Evolutionary conservation across 306 rosid genomes (phyloP).

Genomic region (Myrica gale): DNA sequence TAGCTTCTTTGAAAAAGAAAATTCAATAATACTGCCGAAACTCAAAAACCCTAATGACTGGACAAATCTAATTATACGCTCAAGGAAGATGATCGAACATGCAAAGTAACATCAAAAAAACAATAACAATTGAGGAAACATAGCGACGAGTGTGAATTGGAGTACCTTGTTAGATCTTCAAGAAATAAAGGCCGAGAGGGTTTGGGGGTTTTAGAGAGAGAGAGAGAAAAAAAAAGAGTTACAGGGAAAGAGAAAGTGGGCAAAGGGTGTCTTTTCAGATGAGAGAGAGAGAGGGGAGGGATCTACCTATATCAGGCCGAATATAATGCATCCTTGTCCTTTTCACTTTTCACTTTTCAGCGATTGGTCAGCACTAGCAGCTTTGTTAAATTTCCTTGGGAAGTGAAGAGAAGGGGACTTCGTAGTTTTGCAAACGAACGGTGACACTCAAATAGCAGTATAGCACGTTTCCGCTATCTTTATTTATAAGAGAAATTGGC

Average conservation of each 20-base stretch:
- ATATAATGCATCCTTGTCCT: slow-evolving; percentile 38
- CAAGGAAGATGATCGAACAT: slow-evolving; percentile 13
- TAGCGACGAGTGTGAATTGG: not conserved
- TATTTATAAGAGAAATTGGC: no score
- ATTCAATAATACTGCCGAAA: not conserved
- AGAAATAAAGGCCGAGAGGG: slow-evolving; percentile 30
- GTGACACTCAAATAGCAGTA: not conserved
- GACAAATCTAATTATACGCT: slow-evolving; percentile 19
- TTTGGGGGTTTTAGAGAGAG: slow-evolving; percentile 47
- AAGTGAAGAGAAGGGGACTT: not conserved
- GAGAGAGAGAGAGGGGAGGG: slow-evolving; percentile 12
- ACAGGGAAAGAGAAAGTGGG: slow-evolving; percentile 3
- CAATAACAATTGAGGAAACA: slow-evolving; percentile 1
- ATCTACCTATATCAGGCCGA: slow-evolving; percentile 20
- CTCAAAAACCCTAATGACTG: slow-evolving; percentile 44
- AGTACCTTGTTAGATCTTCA: slow-evolving; percentile 67
- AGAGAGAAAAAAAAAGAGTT: slow-evolving; percentile 7
- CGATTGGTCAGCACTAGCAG: slow-evolving; percentile 11
- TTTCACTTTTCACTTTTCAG: slow-evolving; percentile 27
- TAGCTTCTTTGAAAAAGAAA: not conserved
- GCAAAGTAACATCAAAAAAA: slow-evolving; percentile 10
- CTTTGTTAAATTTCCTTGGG: not conserved
- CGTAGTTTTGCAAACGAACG: not conserved
- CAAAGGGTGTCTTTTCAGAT: slow-evolving; percentile 23
- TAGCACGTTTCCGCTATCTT: not conserved